These are phyloP conservation scores for Neoboletus brunneissimus DNA, from an alignment of 768 basidiomycete species.

Conservation along the genomic window DNA sequence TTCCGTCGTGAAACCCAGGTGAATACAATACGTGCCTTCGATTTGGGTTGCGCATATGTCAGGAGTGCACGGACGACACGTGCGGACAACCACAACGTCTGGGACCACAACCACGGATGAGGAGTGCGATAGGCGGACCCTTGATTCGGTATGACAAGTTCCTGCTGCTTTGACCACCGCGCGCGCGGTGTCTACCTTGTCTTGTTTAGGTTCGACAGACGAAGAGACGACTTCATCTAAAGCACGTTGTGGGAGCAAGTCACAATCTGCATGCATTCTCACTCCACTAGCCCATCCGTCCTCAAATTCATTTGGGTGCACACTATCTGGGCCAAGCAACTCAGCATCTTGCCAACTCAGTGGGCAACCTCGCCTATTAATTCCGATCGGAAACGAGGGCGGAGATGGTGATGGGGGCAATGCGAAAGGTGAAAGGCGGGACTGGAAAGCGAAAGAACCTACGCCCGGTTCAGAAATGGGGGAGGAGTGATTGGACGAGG, in stretches of 20 bases:
- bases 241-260: slow-evolving; percentile 5
- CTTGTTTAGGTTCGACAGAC: slow-evolving; percentile 2
- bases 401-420: slow-evolving; percentile 4
- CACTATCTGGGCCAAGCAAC: slow-evolving; percentile 44
- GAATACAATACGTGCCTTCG: slow-evolving; percentile 51
- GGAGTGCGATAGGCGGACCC: not conserved
- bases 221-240: not conserved
- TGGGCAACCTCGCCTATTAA: slow-evolving; percentile 19
- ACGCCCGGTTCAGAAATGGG: slow-evolving; percentile 18
- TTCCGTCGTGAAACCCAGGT: not conserved
- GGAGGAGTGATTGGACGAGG: slow-evolving; percentile 18
- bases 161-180: slow-evolving; percentile 5
- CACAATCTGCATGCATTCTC: slow-evolving; percentile 12
- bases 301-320: slow-evolving; percentile 42
- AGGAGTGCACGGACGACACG: slow-evolving; percentile 61
- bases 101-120: slow-evolving; percentile 6
- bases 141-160: slow-evolving; percentile 2
- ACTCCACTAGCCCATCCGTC: slow-evolving; percentile 31
- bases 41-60: slow-evolving; percentile 64
- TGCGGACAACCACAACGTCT: slow-evolving; percentile 54
- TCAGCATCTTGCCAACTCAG: slow-evolving; percentile 44
- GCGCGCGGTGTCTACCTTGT: not conserved
- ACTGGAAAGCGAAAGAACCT: slow-evolving; percentile 13
- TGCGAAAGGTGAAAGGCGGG: slow-evolving; percentile 16
- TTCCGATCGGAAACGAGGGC: slow-evolving; percentile 11